Base-by-base conservation (phyloP, 2,329 filamentous ascomycete genomes). In the Didymella sp. region DNA sequence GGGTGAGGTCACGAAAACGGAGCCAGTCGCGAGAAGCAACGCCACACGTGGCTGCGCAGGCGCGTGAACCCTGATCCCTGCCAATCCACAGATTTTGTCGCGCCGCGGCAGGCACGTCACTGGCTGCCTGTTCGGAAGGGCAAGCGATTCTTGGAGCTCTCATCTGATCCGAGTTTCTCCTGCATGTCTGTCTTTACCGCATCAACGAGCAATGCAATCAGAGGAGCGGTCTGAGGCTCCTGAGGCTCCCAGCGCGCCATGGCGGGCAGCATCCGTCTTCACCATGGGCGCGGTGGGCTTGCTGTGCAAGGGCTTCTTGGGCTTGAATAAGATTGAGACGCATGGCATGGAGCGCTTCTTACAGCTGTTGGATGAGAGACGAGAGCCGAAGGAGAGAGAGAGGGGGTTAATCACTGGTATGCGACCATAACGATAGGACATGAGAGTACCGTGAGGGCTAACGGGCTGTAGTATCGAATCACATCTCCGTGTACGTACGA, bases 371-470 rank as follows among this genome's bases (percentile, higher is more conserved):
- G 92, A 97, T 67, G 83, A 85, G 64, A 85, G 94, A 59, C 82
- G 83, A 64, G 84, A 93, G 73, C 79, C 86, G 3, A 82, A 85
- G 38, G 82, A 82, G 47, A 86, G 92, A 62, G 81, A 89, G 55
- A 85, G 88, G 67, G 95, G 94, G 17, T 82, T 98, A 59, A 82
- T 98, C 59, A 98, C 94, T 63, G 91, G 90, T 92, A 79, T 58
- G 80, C 55, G 44, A 42, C 42, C 47, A 35, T n/a, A 12, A 28
- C 22, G 19, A 37, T 17, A 13, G 19, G 9, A 12, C 3, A 19
- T 17, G 13, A 13, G 44, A 56, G 44, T 28, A 40, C 15, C 8
- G 17, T 50, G 59, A 40, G 40, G 58, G 56, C 63, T 69, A 48
- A 71, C 42, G 25, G 19, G 55, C 42, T 51, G 55, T 67, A 92